Conservation (phyloP, 2,329 filamentous ascomycete species). For the Camptophora hylomeconis region DNA sequence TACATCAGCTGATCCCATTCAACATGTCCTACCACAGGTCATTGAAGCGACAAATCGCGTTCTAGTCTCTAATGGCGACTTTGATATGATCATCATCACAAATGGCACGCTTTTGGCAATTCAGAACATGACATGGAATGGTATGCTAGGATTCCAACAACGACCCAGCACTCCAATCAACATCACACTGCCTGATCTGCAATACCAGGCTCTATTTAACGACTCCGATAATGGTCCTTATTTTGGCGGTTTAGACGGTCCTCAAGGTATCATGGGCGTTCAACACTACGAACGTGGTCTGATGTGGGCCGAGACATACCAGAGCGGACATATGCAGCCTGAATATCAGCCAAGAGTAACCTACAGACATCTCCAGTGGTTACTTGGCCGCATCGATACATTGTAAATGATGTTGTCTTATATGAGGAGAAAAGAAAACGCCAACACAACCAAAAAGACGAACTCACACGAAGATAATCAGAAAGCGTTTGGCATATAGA, state of each 20-base stretch:
- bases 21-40: constrained; percentile 9
- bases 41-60: constrained; percentile 13
- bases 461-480: no score
- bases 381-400: no score
- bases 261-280: no score
- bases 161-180: no score
- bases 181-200: constrained; percentile 42
- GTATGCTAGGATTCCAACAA: constrained; percentile 56
- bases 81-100: constrained; percentile 10
- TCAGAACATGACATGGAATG: constrained; percentile 48
- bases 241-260: no score
- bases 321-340: constrained; percentile 28
- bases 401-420: no score
- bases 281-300: constrained; percentile 32
- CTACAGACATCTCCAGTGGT: constrained; percentile 56
- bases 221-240: no score
- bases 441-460: no score
- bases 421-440: constrained; percentile 41
- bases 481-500: no score
- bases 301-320: constrained; percentile 23
- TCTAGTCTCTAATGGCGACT: constrained; percentile 11
- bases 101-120: constrained; percentile 12
- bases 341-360: constrained; percentile 56
- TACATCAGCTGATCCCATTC: constrained; percentile 9
- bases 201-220: no score